Percentiles rank a stretch among this genome's conserved stretches.
phyloP scores from a whole-genome alignment of 2,329 filamentous ascomycete species.

The Arthrocladium fulminans region DNA sequence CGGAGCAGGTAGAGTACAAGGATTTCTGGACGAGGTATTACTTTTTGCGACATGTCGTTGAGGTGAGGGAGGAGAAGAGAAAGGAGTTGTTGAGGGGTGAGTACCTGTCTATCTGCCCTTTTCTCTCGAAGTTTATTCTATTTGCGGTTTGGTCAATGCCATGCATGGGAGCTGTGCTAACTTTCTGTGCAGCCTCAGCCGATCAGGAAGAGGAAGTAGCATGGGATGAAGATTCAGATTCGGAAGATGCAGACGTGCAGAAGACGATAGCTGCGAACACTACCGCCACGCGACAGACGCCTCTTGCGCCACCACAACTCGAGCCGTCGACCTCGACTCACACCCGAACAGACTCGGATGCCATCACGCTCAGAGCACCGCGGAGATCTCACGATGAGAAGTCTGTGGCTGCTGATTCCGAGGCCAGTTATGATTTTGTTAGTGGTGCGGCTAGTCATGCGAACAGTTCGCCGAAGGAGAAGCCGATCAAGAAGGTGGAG shows the following conservation, averaged over 20 bases:
- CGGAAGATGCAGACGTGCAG: slow-evolving; percentile 38
- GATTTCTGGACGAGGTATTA: slow-evolving; percentile 95
- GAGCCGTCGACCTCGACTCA: slow-evolving; percentile 19
- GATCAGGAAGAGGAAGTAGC: slow-evolving; percentile 61
- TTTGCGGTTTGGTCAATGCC: slow-evolving; percentile 1
- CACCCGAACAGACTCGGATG: slow-evolving; percentile 26
- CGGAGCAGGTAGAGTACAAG: slow-evolving; percentile 77
- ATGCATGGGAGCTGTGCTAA: slow-evolving; percentile 2
- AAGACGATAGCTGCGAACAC: slow-evolving; percentile 31
- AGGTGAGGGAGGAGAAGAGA: slow-evolving; percentile 81
- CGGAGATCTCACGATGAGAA: slow-evolving; percentile 77
- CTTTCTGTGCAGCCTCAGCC: slow-evolving; percentile 29
- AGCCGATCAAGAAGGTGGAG: slow-evolving; percentile 46
- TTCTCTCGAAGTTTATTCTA: not conserved
- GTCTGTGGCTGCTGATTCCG: slow-evolving; percentile 83
- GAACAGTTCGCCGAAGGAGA: slow-evolving; percentile 55
- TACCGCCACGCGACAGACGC: slow-evolving; percentile 19
- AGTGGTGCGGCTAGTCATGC: slow-evolving; percentile 72
- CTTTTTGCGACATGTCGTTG: slow-evolving; percentile 83
- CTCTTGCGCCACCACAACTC: slow-evolving; percentile 17
- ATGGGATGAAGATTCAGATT: slow-evolving; percentile 65
- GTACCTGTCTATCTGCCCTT: slow-evolving; percentile 23
- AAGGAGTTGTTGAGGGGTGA: slow-evolving; percentile 84
- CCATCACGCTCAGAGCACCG: slow-evolving; percentile 48
- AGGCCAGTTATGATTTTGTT: slow-evolving; percentile 92